Evolutionary conservation across 805 yeast genomes (phyloP).

Genomic region (Teunomyces tritomae): DNA sequence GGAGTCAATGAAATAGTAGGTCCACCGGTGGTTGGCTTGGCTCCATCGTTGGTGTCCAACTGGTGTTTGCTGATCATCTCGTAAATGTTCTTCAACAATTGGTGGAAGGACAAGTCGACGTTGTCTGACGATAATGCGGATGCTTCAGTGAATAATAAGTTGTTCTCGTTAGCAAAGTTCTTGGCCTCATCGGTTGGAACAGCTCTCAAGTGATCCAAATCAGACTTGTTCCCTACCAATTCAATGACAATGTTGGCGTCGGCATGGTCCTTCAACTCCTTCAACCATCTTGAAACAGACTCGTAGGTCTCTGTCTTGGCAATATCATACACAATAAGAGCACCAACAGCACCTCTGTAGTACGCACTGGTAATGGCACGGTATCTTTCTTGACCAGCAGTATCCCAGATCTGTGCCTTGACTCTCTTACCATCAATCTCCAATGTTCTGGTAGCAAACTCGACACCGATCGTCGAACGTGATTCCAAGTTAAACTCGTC

Average conservation of each 20-base stretch:
- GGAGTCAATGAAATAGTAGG: constrained; percentile 93
- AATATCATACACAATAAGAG: constrained; percentile 91
- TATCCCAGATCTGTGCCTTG: constrained; percentile 96
- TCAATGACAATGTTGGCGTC: constrained; percentile 94
- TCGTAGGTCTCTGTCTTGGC: constrained; percentile 87
- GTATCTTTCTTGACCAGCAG: constrained; percentile 98
- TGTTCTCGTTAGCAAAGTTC: constrained; percentile 90
- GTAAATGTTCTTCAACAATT: constrained; percentile 86
- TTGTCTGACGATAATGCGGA: constrained; percentile 92
- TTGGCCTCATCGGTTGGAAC: constrained; percentile 98
- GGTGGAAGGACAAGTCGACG: constrained; percentile 92
- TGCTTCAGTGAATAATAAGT: constrained; percentile 90
- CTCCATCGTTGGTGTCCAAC: constrained; percentile 76
- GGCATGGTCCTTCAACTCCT: constrained; percentile 88
- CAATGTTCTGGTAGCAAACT: constrained; percentile 94
- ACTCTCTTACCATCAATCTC: constrained; percentile 81
- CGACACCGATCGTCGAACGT: constrained; percentile 95
- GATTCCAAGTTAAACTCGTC: constrained; percentile 94
- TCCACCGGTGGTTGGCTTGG: constrained; percentile 67
- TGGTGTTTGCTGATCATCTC: constrained; percentile 94
- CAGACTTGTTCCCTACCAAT: constrained; percentile 88
- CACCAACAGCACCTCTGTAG: constrained; percentile 98
- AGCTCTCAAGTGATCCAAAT: constrained; percentile 87
- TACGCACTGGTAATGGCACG: constrained; percentile 97
- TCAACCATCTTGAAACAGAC: constrained; percentile 82